phyloP scores from a whole-genome alignment of 352 stramenopile genomes.

The Pythium oligandrum region DNA sequence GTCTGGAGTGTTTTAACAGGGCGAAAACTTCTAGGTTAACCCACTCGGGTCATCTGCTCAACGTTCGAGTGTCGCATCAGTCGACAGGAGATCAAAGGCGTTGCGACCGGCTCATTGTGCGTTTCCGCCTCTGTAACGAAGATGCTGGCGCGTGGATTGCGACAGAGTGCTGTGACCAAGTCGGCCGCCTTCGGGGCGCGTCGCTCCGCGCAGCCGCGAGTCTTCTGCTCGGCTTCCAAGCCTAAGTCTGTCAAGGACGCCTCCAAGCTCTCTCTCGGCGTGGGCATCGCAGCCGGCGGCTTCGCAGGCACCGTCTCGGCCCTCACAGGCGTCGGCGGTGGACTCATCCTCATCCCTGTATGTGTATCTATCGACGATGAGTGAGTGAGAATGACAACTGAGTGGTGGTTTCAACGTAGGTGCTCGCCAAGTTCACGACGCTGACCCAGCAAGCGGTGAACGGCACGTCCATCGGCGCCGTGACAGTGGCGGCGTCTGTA shows the following conservation, averaged over 20 bases:
- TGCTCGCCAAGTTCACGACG: constrained; percentile 74
- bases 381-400: too few relatives aligned
- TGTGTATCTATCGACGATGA: not conserved
- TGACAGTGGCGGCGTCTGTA: constrained; percentile 60
- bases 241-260: constrained; percentile 18
- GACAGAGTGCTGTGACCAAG: not conserved
- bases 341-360: constrained; percentile 82
- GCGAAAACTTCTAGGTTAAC: too few relatives aligned
- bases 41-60: too few relatives aligned
- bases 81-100: too few relatives aligned
- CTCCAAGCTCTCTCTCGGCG: constrained; percentile 35
- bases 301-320: constrained; percentile 70
- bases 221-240: constrained; percentile 50
- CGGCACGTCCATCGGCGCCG: constrained; percentile 76
- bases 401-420: constrained; percentile 22
- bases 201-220: constrained; percentile 13
- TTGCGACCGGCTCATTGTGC: too few relatives aligned
- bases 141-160: too few relatives aligned
- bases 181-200: constrained; percentile 3
- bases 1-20: too few relatives aligned
- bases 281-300: constrained; percentile 45
- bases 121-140: too few relatives aligned
- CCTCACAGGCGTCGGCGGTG: constrained; percentile 75
- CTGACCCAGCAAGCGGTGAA: constrained; percentile 80
- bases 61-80: too few relatives aligned